Base-by-base conservation (phyloP, 2,329 filamentous ascomycete genomes). In the Pseudocercospora crystallina region DNA sequence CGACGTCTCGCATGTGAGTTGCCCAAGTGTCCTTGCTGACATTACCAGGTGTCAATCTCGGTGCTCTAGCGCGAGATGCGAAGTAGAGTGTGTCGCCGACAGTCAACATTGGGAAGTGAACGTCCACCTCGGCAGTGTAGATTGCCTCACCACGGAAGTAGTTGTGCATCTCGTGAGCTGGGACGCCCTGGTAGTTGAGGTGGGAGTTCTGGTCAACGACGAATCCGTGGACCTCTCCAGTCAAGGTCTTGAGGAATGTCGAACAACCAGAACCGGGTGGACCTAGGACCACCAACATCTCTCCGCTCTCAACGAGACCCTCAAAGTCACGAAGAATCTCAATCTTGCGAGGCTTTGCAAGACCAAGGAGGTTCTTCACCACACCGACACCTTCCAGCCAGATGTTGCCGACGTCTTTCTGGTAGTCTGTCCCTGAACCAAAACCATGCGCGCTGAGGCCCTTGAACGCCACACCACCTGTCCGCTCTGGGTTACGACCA, bases 81-180 rank as follows among this genome's bases (percentile, higher is more conserved):
- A 92, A 92, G 47, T 82, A 85, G 40, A 92, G 77, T 1, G 89
- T 94, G 62, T 92, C 86, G 44, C 87, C 87, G 37, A 92, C 88
- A 1, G 81, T 84, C 61, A 94, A 72, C 72, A 85, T 81, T 10
- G 87, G 86, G 64, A 91, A 91, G 70, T 91, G 87, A 4, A 87
- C 85, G 66, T 95, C 90, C 32, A 89, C 85, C 69, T 94, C 89
- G 52, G 87, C 87, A 0, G 87, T 91, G 72, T 94, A 94, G 67
- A 94, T 91, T 55, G 87, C 87, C 71, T 95, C 89, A 58, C 89
- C 89, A 26, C 87, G 84, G 73, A 92, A 90, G 55, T 81, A 76
- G 9, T 81, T 82, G 71, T 87, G 82, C 87, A 94, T 92, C 65
- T 89, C 81, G 64, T 87, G 73, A 49, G 87, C 79, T 2, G 81